Percentiles rank a stretch among this genome's conserved stretches.
These are phyloP conservation scores for Camellia lanceoleosa DNA, from an alignment of 148 eudicot genomes.

Conservation along the genomic window DNA sequence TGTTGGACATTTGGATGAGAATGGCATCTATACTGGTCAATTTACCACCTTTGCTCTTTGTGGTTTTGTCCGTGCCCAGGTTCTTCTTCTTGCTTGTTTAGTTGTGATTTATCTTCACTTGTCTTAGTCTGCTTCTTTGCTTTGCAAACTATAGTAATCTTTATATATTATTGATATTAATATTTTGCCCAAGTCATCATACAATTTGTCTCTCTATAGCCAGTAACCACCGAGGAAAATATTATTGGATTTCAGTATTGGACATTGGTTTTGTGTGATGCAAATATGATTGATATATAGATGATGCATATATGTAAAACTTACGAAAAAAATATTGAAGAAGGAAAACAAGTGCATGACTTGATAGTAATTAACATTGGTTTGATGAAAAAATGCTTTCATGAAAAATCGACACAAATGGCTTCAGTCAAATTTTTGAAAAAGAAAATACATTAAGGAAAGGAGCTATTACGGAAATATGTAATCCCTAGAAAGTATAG, in stretches of 20 bases:
- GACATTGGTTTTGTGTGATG: background rate
- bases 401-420: no score
- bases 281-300: background rate
- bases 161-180: background rate
- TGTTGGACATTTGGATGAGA: constrained; percentile 43
- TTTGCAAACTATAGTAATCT: background rate
- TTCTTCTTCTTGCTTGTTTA: constrained; percentile 8
- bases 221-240: background rate
- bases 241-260: background rate
- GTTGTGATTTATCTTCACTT: background rate
- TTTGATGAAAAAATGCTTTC: no score
- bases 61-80: constrained; percentile 41
- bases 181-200: background rate
- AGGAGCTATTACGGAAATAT: background rate
- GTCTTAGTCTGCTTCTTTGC: background rate
- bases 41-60: constrained; percentile 36
- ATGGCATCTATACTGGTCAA: constrained; percentile 31
- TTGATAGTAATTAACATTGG: no score
- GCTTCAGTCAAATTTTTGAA: no score
- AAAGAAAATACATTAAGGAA: background rate
- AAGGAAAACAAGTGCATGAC: background rate
- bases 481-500: background rate
- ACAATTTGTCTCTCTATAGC: background rate
- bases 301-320: background rate
- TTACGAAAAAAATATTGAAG: background rate